phyloP scores from a whole-genome alignment of 2,329 filamentous ascomycete genomes.

The Xylariaceae sp. region DNA sequence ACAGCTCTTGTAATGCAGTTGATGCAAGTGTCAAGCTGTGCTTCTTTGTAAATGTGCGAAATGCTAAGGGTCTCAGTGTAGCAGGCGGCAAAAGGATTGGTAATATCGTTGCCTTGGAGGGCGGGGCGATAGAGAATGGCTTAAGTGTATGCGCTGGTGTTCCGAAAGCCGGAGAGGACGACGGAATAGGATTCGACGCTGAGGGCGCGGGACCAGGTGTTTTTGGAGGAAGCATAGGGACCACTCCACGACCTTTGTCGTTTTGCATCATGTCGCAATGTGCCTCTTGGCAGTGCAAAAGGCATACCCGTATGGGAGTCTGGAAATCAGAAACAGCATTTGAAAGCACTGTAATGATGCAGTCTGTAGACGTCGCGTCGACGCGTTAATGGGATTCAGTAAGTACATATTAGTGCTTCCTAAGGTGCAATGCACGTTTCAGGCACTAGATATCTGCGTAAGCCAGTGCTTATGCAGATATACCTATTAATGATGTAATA shows the following conservation, averaged over 20 bases:
- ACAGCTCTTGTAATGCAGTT: conserved; percentile 76
- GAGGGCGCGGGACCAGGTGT: conserved; percentile 31
- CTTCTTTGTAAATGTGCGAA: conserved; percentile 95
- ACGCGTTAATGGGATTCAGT: conserved; percentile 28
- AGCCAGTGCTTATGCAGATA: too few species aligned
- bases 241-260: conserved; percentile 31
- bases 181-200: conserved; percentile 63
- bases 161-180: conserved; percentile 85
- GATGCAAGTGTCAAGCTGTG: conserved; percentile 91
- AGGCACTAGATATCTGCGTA: too few species aligned
- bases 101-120: conserved; percentile 61
- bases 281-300: neutral
- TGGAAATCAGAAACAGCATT: neutral
- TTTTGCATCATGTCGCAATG: conserved; percentile 25
- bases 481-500: too few species aligned
- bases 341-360: neutral
- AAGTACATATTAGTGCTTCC: neutral
- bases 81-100: conserved; percentile 86
- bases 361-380: conserved; percentile 25
- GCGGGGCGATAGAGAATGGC: conserved; percentile 50
- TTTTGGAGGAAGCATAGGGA: conserved; percentile 39
- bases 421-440: too few species aligned
- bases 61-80: conserved; percentile 83
- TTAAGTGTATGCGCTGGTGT: conserved; percentile 78
- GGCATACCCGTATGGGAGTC: neutral